Evolutionary conservation across 2,329 filamentous ascomycete genomes (phyloP).

Genomic region (Fusarium sp.): DNA sequence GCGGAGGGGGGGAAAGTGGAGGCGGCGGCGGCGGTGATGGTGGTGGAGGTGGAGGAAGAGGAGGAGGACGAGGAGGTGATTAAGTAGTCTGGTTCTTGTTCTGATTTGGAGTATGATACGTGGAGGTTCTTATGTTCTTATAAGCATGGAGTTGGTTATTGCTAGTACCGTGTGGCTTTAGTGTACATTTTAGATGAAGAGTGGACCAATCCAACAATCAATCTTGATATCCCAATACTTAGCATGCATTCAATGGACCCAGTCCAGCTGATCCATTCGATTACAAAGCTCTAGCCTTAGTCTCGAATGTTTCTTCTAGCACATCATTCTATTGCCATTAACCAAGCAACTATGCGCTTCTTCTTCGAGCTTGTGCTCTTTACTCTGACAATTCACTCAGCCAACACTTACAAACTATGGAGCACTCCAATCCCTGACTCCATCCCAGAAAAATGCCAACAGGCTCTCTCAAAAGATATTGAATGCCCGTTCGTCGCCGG

Average conservation of each 20-base stretch:
- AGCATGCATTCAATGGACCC: neutral
- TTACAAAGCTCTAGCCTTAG: too few relatives aligned
- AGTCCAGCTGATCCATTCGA: neutral
- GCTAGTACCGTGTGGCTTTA: neutral
- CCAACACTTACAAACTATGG: neutral
- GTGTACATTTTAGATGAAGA: neutral
- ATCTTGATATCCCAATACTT: neutral
- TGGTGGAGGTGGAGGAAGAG: neutral
- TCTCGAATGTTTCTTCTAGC: neutral
- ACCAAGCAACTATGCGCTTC: neutral
- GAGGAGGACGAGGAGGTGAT: neutral
- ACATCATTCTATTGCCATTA: too few relatives aligned
- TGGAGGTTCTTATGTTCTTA: too few relatives aligned
- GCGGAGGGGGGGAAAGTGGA: neutral
- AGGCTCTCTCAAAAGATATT: neutral
- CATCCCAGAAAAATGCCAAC: neutral
- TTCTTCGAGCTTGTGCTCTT: neutral
- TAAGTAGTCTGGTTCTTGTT: neutral
- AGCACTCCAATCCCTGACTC: neutral
- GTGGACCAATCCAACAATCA: neutral
- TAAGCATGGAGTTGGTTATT: neutral
- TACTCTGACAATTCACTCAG: neutral
- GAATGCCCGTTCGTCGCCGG: neutral
- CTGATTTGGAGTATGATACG: neutral
- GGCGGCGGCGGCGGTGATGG: neutral